Evolutionary conservation across 768 basidiomycete genomes (phyloP).

Genomic region (Leccinellum luteum): DNA sequence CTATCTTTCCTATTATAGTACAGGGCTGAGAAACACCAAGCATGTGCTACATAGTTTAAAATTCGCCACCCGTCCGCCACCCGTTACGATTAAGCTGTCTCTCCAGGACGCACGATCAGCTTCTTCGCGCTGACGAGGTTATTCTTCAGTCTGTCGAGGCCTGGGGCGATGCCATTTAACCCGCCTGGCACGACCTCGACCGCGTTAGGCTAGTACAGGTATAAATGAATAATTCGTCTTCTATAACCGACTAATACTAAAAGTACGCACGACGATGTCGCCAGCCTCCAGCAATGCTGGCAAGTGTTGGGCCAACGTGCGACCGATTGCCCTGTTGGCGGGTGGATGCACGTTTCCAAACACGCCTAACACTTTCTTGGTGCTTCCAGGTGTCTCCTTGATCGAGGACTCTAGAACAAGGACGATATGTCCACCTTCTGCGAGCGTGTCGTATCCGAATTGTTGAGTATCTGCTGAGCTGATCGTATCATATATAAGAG

Average conservation of each 20-base stretch:
- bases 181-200: constrained; percentile 36
- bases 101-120: constrained; percentile 29
- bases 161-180: constrained; percentile 33
- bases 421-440: constrained; percentile 31
- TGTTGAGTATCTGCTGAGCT: constrained; percentile 32
- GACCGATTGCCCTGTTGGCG: constrained; percentile 13
- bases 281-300: constrained; percentile 11
- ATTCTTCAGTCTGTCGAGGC: constrained; percentile 33
- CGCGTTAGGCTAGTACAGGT: constrained; percentile 12
- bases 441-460: constrained; percentile 30
- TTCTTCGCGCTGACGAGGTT: constrained; percentile 38
- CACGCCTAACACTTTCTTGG: constrained; percentile 13
- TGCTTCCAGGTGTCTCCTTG: constrained; percentile 13
- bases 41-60: neutral
- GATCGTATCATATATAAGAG: constrained; percentile 28
- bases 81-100: constrained; percentile 18
- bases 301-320: constrained; percentile 9
- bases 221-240: neutral
- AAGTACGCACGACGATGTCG: constrained; percentile 15
- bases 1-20: neutral
- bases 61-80: neutral
- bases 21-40: neutral
- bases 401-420: constrained; percentile 2
- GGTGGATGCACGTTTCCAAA: constrained; percentile 12
- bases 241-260: neutral